Conservation (phyloP, 805 yeast genomes). For the Ogataea nonfermentans region DNA sequence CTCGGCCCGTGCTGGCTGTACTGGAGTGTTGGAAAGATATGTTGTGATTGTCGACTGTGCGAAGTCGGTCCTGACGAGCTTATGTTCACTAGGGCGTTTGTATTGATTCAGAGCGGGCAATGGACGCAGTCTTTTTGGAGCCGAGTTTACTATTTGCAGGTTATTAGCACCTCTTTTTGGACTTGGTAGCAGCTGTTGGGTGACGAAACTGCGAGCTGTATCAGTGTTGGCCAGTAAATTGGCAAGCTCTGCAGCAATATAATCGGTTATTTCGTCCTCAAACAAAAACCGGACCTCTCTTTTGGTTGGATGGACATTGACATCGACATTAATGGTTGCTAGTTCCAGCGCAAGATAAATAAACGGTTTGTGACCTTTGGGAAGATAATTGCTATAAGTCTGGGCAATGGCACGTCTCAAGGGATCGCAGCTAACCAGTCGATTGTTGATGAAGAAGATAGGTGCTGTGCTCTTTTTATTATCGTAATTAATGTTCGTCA, state of each 20-base stretch:
- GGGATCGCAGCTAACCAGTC: slow-evolving; percentile 83
- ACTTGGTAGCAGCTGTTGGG: slow-evolving; percentile 55
- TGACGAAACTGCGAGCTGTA: slow-evolving; percentile 62
- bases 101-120: slow-evolving; percentile 11
- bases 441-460: slow-evolving; percentile 78
- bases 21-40: slow-evolving; percentile 22
- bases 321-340: slow-evolving; percentile 73
- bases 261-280: slow-evolving; percentile 82
- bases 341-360: slow-evolving; percentile 70
- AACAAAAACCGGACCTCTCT: slow-evolving; percentile 82
- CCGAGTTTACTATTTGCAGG: slow-evolving; percentile 11
- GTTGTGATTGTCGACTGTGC: slow-evolving; percentile 54
- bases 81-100: slow-evolving; percentile 54
- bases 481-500: slow-evolving; percentile 69
- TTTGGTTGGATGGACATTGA: slow-evolving; percentile 94
- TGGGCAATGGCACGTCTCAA: slow-evolving; percentile 64
- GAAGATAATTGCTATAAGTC: slow-evolving; percentile 63
- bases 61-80: slow-evolving; percentile 69
- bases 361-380: slow-evolving; percentile 77
- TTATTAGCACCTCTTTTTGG: slow-evolving; percentile 27
- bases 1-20: slow-evolving; percentile 3
- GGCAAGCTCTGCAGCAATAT: slow-evolving; percentile 50
- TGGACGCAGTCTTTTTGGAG: slow-evolving; percentile 9
- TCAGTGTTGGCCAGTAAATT: slow-evolving; percentile 55
- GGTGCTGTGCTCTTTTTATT: slow-evolving; percentile 66